These are phyloP conservation scores for Trichoderma koningiopsis DNA, from an alignment of 2,329 filamentous ascomycete species.

Conservation along the genomic window DNA sequence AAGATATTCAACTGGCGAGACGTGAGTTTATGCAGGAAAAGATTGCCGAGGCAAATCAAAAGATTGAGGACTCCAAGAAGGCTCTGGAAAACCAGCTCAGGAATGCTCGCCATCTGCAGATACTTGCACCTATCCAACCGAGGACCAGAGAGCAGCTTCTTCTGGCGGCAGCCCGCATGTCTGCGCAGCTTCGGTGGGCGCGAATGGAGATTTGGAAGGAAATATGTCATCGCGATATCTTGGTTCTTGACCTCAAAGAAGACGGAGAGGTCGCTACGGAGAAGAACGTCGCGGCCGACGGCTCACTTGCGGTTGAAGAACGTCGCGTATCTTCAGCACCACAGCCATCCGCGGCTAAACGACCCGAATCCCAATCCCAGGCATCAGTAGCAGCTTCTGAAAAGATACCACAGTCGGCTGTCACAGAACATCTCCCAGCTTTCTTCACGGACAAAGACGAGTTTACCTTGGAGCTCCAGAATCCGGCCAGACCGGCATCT, in stretches of 20 bases:
- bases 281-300: slow-evolving; percentile 33
- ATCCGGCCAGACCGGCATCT: slow-evolving; percentile 36
- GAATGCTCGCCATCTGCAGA: slow-evolving; percentile 86
- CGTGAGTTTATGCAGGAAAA: slow-evolving; percentile 81
- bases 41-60: slow-evolving; percentile 80
- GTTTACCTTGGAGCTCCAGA: slow-evolving; percentile 30
- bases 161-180: slow-evolving; percentile 79
- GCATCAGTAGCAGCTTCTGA: slow-evolving; percentile 31
- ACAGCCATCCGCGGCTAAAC: slow-evolving; percentile 27
- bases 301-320: slow-evolving; percentile 24
- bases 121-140: slow-evolving; percentile 87
- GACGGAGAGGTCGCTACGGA: slow-evolving; percentile 48
- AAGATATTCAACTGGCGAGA: slow-evolving; percentile 81
- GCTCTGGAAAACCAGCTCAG: slow-evolving; percentile 80
- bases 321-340: slow-evolving; percentile 31
- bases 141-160: slow-evolving; percentile 85
- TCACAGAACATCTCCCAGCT: slow-evolving; percentile 30
- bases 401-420: slow-evolving; percentile 28
- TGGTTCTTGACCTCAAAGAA: slow-evolving; percentile 82
- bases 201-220: slow-evolving; percentile 90
- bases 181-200: slow-evolving; percentile 91
- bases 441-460: slow-evolving; percentile 31
- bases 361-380: slow-evolving; percentile 28
- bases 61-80: slow-evolving; percentile 70
- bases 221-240: slow-evolving; percentile 86